Conservation (phyloP, 768 basidiomycete genomes). For the Leccinum subtestaceum region DNA sequence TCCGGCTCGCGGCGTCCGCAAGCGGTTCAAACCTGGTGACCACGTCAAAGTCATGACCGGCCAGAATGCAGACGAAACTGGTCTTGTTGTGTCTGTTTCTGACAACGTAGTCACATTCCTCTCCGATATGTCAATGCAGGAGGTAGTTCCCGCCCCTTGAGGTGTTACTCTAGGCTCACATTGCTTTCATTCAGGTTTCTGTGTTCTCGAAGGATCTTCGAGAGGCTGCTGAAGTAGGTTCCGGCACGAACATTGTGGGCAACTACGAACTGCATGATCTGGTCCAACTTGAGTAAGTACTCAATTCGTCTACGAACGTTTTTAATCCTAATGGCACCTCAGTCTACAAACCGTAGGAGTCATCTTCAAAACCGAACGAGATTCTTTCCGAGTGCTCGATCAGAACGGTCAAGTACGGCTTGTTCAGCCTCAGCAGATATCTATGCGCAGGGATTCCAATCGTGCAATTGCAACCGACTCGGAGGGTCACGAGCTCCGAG, state of each 20-base stretch:
- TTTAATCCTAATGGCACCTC: constrained; percentile 13
- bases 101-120: constrained; percentile 93
- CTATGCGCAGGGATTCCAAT: constrained; percentile 80
- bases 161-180: constrained; percentile 2
- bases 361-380: constrained; percentile 95
- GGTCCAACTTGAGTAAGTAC: constrained; percentile 89
- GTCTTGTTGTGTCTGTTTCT: constrained; percentile 88
- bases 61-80: constrained; percentile 92
- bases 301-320: not conserved
- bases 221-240: constrained; percentile 96
- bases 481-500: constrained; percentile 80
- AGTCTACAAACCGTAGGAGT: constrained; percentile 94
- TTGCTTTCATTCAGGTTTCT: constrained; percentile 59
- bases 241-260: constrained; percentile 83
- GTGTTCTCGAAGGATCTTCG: constrained; percentile 97
- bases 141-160: constrained; percentile 47
- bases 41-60: constrained; percentile 99
- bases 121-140: constrained; percentile 96
- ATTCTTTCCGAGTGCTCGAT: constrained; percentile 93
- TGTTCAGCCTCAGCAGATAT: constrained; percentile 92
- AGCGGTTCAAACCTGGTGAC: constrained; percentile 94
- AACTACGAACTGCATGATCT: constrained; percentile 96
- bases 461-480: constrained; percentile 87
- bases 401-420: constrained; percentile 88
- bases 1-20: constrained; percentile 84